Evolutionary conservation across 202 grass and related monocot genomes (phyloP).

Genomic region (Schoenoplectus triqueter): DNA sequence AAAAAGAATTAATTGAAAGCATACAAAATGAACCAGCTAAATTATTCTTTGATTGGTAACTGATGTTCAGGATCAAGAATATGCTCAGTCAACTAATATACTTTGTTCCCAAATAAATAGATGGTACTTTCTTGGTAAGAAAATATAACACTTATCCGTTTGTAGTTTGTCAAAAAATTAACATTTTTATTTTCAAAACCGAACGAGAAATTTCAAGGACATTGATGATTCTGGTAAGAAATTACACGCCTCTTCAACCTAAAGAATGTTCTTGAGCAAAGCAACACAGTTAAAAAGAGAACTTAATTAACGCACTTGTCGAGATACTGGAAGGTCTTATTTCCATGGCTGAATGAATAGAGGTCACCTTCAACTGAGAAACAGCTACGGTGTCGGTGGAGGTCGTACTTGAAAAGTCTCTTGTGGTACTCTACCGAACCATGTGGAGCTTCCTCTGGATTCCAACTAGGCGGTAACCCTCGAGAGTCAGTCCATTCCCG

Average conservation of each 20-base stretch:
- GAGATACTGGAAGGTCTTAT: not conserved
- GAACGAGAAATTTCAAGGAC: not conserved
- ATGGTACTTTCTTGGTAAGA: no score
- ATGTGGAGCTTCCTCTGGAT: constrained; percentile 21
- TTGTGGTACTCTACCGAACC: constrained; percentile 73
- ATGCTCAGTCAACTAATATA: not conserved
- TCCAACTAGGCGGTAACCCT: constrained; percentile 40
- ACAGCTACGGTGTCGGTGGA: constrained; percentile 50
- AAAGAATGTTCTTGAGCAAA: not conserved
- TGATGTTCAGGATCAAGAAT: not conserved
- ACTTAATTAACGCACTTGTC: constrained; percentile 52
- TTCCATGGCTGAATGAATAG: constrained; percentile 50
- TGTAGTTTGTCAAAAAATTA: not conserved
- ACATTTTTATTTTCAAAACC: constrained; percentile 14
- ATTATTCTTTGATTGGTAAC: not conserved
- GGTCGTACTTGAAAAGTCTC: constrained; percentile 55
- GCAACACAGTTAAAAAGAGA: not conserved
- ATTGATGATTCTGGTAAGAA: not conserved
- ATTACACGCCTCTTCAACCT: not conserved
- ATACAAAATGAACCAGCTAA: not conserved
- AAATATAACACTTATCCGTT: not conserved
- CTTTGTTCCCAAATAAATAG: not conserved
- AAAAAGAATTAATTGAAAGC: not conserved
- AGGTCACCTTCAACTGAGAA: constrained; percentile 32
- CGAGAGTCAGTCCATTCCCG: constrained; percentile 55